A percentile compares a stretch with the other conserved stretches of the same genome.
phyloP scores from a whole-genome alignment of 345 rosid species.

The Linum lewisii region DNA sequence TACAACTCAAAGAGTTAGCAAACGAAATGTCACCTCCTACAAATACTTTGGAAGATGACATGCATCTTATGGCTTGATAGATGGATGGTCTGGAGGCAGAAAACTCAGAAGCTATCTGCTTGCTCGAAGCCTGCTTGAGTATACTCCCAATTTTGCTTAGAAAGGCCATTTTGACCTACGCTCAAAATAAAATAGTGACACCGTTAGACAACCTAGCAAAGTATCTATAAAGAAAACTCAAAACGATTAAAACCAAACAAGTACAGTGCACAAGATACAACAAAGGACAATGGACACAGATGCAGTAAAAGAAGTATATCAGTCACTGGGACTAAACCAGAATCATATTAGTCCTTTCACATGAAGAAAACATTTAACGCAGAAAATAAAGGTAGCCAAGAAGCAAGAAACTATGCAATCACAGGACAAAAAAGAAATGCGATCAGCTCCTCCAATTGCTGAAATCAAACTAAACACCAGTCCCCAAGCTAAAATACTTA shows the following conservation, averaged over 20 bases:
- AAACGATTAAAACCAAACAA: not conserved
- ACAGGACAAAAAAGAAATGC: too few species aligned
- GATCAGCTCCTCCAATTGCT: too few species aligned
- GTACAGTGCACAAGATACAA: not conserved
- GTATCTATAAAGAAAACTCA: not conserved
- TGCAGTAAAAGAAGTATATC: too few species aligned
- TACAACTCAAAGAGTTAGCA: not conserved
- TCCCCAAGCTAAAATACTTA: too few species aligned
- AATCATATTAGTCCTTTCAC: too few species aligned
- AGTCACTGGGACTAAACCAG: too few species aligned
- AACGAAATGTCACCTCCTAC: slow-evolving; percentile 51
- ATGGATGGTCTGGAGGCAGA: slow-evolving; percentile 52
- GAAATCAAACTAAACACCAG: too few species aligned
- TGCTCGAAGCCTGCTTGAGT: slow-evolving; percentile 53
- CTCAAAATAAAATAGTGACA: not conserved
- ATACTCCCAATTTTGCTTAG: slow-evolving; percentile 63
- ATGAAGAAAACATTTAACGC: too few species aligned
- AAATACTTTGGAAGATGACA: slow-evolving; percentile 75
- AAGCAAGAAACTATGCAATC: too few species aligned
- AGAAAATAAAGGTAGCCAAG: too few species aligned
- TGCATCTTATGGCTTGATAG: slow-evolving; percentile 59
- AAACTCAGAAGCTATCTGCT: slow-evolving; percentile 34
- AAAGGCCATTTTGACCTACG: slow-evolving; percentile 50
- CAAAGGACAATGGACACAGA: too few species aligned
- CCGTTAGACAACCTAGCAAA: not conserved